Evolutionary conservation across 129 eudicot genomes (phyloP).

Genomic region (Arctium lappa): DNA sequence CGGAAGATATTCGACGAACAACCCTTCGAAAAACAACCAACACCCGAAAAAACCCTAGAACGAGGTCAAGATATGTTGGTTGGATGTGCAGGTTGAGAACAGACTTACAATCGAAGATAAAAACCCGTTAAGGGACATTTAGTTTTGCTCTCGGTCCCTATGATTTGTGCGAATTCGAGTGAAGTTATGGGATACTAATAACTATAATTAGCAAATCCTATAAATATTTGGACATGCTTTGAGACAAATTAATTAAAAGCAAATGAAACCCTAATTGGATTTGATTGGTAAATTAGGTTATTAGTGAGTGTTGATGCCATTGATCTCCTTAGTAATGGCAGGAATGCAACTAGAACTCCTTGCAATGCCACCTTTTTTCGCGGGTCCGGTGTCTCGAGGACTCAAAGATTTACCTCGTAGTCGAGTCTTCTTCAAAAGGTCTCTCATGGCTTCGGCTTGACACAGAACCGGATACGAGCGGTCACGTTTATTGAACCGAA

Average conservation of each 20-base stretch:
- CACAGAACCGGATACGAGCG: constrained; percentile 70
- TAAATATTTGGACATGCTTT: constrained; percentile 20
- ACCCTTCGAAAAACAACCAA: constrained; percentile 29
- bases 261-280: constrained; percentile 1
- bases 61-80: constrained; percentile 27
- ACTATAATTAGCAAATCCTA: constrained; percentile 25
- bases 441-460: constrained; percentile 84
- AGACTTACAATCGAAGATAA: constrained; percentile 9
- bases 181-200: constrained; percentile 1
- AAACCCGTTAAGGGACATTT: constrained; percentile 12
- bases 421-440: constrained; percentile 58
- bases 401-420: constrained; percentile 57
- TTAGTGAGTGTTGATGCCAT: constrained; percentile 13
- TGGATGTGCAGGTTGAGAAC: constrained; percentile 9
- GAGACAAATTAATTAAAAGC: not conserved
- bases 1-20: constrained; percentile 14
- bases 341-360: constrained; percentile 88
- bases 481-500: constrained; percentile 61
- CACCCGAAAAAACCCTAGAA: constrained; percentile 18
- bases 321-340: constrained; percentile 54
- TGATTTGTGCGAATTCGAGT: not conserved
- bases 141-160: constrained; percentile 8
- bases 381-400: constrained; percentile 41
- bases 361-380: constrained; percentile 53
- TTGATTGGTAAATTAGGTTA: not conserved